Base-by-base conservation (phyloP, 306 rosid genomes). In the Rubus parviflorus region DNA sequence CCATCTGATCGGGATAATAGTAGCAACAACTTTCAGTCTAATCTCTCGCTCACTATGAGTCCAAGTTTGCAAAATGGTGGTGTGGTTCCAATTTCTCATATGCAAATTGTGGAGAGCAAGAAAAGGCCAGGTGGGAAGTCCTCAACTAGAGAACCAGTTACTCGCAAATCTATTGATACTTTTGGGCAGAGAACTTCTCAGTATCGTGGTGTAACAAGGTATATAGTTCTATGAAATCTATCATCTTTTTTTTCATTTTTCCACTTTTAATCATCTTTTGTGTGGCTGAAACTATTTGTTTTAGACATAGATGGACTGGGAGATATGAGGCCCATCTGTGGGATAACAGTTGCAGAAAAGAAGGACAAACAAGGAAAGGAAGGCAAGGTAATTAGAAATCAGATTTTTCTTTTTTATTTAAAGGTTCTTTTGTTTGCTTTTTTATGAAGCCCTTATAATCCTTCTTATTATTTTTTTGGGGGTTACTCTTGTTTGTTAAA, bases 261-360 rank as follows among this genome's bases (percentile, higher is more conserved):
- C 4, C 13, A 45, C 37, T 61, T 22, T 11, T 2, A 47, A 14
- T 23, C 37, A 49, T 15, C 19, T 64, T 45, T 14, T 4, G 41
- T 67, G 51, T 15, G 30, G 3, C 68, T 47, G 25, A 66, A 65
- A 38, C 17, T 75, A 22, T 43, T 5, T 83, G 67, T 49, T n/a
- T 46, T 86, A 95, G 99, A 87, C 98, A 92, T 91, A 89, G 99
- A 79, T 95, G 99, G 99, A 95, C 99, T 9, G 99, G 99, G 79
- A 92, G 99, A 86, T 95, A 95, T 81, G 98, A 95, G 71, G 99
- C 99, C 47, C 99, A 95, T 88, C 84, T 95, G 81, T 95, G 99
- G 99, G 99, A 95, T 79, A 95, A 95, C 79, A 95, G 99, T 77
- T 95, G 97, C 85, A 92, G 99, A 84, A 92, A 95, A 81, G 99